Evolutionary conservation across 2,329 filamentous ascomycete genomes (phyloP), one percentile per base, ranked within the genome.

Genomic region (Dryadomyces sulphureus): DNA sequence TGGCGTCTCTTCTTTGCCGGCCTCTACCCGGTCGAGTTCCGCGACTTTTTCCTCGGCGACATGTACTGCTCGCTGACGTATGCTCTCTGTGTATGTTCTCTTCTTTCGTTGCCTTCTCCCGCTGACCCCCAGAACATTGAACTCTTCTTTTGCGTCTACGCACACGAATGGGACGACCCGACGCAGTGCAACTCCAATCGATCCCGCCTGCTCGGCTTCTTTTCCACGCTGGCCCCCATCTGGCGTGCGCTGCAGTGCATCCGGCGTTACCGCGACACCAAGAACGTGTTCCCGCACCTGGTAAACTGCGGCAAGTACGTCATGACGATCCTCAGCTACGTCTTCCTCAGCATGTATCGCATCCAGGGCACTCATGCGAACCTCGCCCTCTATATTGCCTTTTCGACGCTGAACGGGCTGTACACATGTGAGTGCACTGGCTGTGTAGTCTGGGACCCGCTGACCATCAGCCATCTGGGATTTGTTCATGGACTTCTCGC

Each of bases 61-160:
- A 95, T 96, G 71, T 94, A 94, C 62, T 96, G 90, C 63, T 96
- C 92, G 3, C 70, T 94, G 47, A 94, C 89, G 6, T 98, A 98
- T 62, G 75, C 82, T 16, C 85, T 86, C 63, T 82, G 85, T 50
- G 85, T 90, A 70, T 67, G 83, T 75, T 7, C 2, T 22, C 5
- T 4, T n/a, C 14, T n/a, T 3, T 25, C 4, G 3, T 4, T 32
- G 24, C 17, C 12, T n/a, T 7, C 9, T 30, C 16, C 9, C 24
- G 12, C 53, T 43, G 5, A 12, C 16, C 7, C 36, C 9, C 49
- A 87, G 82, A 95, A 96, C 57, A 74, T 94, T 35, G 85, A 88
- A 55, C 68, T 96, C 0, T 95, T 96, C 66, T 95, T 94, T 62
- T 98, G 92, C 59, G 69, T 96, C 2, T 98, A 96, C 55, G 78